These are phyloP conservation scores for Bombardia bombarda DNA, from an alignment of 495 filamentous ascomycete species.

Conservation along the genomic window DNA sequence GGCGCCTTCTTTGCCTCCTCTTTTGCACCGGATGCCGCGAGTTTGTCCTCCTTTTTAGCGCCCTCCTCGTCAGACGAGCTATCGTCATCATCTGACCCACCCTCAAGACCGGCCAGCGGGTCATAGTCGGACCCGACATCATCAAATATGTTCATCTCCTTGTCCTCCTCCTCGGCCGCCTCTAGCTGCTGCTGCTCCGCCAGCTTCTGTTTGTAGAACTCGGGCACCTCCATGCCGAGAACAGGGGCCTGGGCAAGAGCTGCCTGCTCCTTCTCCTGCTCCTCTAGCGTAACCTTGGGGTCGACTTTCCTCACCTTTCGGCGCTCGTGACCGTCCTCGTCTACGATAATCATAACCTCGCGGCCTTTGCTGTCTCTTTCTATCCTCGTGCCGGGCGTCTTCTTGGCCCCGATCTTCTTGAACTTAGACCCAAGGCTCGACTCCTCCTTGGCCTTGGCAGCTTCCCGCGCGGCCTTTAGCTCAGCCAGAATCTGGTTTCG, in stretches of 20 bases:
- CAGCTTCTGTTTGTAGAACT: slow-evolving; percentile 38
- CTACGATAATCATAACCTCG: slow-evolving; percentile 78
- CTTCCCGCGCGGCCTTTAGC: slow-evolving; percentile 64
- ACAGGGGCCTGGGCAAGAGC: slow-evolving; percentile 63
- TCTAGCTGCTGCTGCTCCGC: slow-evolving; percentile 19
- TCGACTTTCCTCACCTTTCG: slow-evolving; percentile 63
- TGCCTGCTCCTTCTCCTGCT: slow-evolving; percentile 34
- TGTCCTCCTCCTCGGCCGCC: slow-evolving; percentile 46
- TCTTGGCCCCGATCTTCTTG: slow-evolving; percentile 66
- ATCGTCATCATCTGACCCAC: slow-evolving; percentile 42
- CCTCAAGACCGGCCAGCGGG: slow-evolving; percentile 66
- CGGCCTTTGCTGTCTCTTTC: slow-evolving; percentile 68
- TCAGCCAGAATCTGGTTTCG: slow-evolving; percentile 78
- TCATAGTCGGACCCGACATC: slow-evolving; percentile 83
- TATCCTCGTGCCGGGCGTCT: slow-evolving; percentile 55
- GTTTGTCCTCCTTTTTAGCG: slow-evolving; percentile 12
- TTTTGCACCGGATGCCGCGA: neutral
- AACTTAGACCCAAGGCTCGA: slow-evolving; percentile 66
- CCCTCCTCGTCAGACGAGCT: slow-evolving; percentile 28
- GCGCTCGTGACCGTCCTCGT: slow-evolving; percentile 81
- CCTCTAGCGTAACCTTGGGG: slow-evolving; percentile 17
- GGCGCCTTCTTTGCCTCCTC: slow-evolving; percentile 6
- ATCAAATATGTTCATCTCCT: slow-evolving; percentile 72
- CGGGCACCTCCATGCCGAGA: slow-evolving; percentile 73
- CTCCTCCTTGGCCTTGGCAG: slow-evolving; percentile 47